These are phyloP conservation scores for Chloridella minuta DNA, from an alignment of 352 stramenopile genomes.

Conservation along the genomic window DNA sequence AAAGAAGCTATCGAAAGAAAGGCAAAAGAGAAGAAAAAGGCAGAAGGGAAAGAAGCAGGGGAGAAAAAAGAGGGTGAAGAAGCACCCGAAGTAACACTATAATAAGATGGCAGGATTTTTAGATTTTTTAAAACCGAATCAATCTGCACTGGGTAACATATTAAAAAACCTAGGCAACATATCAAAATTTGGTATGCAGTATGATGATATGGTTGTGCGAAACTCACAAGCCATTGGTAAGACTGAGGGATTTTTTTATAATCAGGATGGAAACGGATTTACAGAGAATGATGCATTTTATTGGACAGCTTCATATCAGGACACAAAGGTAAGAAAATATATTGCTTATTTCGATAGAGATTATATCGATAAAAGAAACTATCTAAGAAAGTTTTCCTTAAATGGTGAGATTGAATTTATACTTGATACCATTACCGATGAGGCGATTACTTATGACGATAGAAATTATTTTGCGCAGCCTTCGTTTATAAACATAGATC, in stretches of 20 bases:
- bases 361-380: not conserved
- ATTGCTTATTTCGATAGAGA: not conserved
- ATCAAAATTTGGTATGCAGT: not conserved
- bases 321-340: not conserved
- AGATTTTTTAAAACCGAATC: not conserved
- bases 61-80: too few species aligned
- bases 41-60: too few species aligned
- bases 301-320: not conserved
- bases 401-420: not conserved
- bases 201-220: not conserved
- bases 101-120: not conserved
- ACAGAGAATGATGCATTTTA: not conserved
- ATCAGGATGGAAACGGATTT: too few species aligned
- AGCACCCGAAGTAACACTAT: not conserved
- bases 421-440: not conserved
- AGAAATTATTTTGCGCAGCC: not conserved
- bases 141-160: not conserved
- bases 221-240: not conserved
- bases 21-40: too few species aligned
- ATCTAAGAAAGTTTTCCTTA: not conserved
- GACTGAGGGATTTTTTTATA: too few species aligned
- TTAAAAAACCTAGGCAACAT: not conserved
- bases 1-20: too few species aligned
- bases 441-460: not conserved
- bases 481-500: not conserved